A percentile compares a stretch with the other conserved stretches of the same genome.
Evolutionary conservation across 2,329 filamentous ascomycete genomes (phyloP).

Genomic region (Botrytis medusae): DNA sequence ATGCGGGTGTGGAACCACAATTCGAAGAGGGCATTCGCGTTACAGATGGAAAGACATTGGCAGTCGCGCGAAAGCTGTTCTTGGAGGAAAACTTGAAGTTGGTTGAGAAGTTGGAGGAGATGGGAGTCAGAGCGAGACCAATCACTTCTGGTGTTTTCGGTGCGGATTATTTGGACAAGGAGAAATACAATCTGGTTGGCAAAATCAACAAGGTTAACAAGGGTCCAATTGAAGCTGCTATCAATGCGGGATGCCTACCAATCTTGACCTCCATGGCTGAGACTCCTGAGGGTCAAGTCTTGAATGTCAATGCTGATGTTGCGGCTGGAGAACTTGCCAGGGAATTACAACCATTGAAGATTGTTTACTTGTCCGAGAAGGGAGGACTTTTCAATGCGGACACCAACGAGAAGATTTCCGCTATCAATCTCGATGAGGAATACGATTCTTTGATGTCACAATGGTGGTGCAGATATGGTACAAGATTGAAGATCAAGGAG

Average conservation of each 20-base stretch:
- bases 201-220: conserved; percentile 94
- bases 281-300: conserved; percentile 82
- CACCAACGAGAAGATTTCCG: conserved; percentile 91
- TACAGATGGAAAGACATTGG: conserved; percentile 92
- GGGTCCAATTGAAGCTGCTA: conserved; percentile 84
- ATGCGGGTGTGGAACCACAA: conserved; percentile 88
- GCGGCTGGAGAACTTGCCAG: conserved; percentile 90
- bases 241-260: conserved; percentile 86
- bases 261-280: conserved; percentile 97
- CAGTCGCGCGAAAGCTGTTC: conserved; percentile 88
- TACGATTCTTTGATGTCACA: conserved; percentile 90
- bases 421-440: conserved; percentile 96
- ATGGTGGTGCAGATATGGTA: conserved; percentile 93
- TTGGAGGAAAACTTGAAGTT: conserved; percentile 93
- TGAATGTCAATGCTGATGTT: conserved; percentile 98
- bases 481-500: conserved; percentile 94
- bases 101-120: conserved; percentile 82
- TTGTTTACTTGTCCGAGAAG: conserved; percentile 98
- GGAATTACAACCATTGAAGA: conserved; percentile 88
- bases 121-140: conserved; percentile 85
- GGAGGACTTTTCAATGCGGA: conserved; percentile 93
- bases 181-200: conserved; percentile 93
- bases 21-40: conserved; percentile 96
- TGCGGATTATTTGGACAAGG: conserved; percentile 93
- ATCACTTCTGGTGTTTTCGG: conserved; percentile 88